These are phyloP conservation scores for Hypomontagnella submonticulosa DNA, from an alignment of 495 filamentous ascomycete genomes.

Conservation along the genomic window DNA sequence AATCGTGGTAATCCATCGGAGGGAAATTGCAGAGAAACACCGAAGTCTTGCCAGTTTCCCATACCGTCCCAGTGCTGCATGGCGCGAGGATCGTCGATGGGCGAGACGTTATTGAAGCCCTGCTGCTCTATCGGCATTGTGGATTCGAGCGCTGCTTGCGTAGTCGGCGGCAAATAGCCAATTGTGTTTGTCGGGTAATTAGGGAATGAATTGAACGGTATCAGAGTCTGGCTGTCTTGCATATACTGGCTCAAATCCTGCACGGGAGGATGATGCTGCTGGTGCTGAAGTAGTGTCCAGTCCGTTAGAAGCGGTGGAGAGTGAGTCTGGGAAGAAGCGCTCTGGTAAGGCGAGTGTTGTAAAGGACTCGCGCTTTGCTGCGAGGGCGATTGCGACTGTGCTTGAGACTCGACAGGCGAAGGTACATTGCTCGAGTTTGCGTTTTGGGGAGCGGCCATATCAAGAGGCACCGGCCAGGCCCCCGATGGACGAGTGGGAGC, in stretches of 20 bases:
- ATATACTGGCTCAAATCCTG: constrained; percentile 65
- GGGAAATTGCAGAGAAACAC: constrained; percentile 65
- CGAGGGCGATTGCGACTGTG: constrained; percentile 58
- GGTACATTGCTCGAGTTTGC: constrained; percentile 54
- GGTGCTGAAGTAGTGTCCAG: constrained; percentile 62
- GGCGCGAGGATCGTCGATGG: constrained; percentile 71
- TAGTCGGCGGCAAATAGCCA: constrained; percentile 75
- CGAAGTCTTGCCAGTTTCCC: constrained; percentile 80
- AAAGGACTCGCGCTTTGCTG: constrained; percentile 58
- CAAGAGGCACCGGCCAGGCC: constrained; percentile 57
- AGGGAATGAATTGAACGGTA: constrained; percentile 61
- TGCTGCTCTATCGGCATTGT: constrained; percentile 72
- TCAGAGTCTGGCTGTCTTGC: constrained; percentile 57
- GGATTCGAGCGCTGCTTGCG: constrained; percentile 72
- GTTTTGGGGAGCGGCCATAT: constrained; percentile 57
- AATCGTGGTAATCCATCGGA: constrained; percentile 64
- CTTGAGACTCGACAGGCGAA: constrained; percentile 59
- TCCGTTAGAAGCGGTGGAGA: constrained; percentile 59
- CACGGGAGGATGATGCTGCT: constrained; percentile 60
- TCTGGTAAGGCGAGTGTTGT: constrained; percentile 61
- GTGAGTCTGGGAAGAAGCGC: constrained; percentile 51
- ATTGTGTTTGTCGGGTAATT: constrained; percentile 68
- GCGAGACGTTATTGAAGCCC: constrained; percentile 68
- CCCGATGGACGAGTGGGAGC: constrained; percentile 56
- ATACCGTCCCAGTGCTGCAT: constrained; percentile 65